phyloP scores from a whole-genome alignment of 1,139 yeast genomes.

The Kodamaea derodonti region DNA sequence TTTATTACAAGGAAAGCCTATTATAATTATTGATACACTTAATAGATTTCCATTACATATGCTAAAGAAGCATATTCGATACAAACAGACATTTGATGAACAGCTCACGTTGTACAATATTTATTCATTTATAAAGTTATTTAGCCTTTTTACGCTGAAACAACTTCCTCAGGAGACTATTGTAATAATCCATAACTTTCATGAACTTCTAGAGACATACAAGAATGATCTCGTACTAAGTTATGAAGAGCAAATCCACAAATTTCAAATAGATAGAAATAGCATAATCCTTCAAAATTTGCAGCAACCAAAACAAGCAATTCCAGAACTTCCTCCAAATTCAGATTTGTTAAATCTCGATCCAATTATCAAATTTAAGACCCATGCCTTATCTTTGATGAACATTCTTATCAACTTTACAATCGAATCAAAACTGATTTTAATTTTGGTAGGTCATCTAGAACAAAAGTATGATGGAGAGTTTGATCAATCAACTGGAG shows the following conservation, averaged over 20 bases:
- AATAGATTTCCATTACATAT: constrained; percentile 27
- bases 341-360: constrained; percentile 31
- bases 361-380: constrained; percentile 30
- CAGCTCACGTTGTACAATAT: constrained; percentile 16
- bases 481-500: constrained; percentile 1
- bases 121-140: constrained; percentile 27
- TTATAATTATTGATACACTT: constrained; percentile 30
- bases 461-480: constrained; percentile 21
- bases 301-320: constrained; percentile 17
- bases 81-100: constrained; percentile 11
- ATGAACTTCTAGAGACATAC: constrained; percentile 35
- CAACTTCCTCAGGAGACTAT: constrained; percentile 11
- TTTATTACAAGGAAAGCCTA: constrained; percentile 16
- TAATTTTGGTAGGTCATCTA: constrained; percentile 30
- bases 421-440: constrained; percentile 22
- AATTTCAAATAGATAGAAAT: constrained; percentile 29
- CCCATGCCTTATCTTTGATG: constrained; percentile 28
- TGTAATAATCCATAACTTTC: constrained; percentile 32
- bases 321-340: constrained; percentile 28
- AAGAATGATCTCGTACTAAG: constrained; percentile 30
- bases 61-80: constrained; percentile 18
- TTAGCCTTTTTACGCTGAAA: constrained; percentile 15
- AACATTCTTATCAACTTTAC: constrained; percentile 24
- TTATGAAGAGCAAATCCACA: constrained; percentile 35
- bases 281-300: constrained; percentile 17